phyloP scores from a whole-genome alignment of 441 rosid species.

The Aquilaria agallochum region DNA sequence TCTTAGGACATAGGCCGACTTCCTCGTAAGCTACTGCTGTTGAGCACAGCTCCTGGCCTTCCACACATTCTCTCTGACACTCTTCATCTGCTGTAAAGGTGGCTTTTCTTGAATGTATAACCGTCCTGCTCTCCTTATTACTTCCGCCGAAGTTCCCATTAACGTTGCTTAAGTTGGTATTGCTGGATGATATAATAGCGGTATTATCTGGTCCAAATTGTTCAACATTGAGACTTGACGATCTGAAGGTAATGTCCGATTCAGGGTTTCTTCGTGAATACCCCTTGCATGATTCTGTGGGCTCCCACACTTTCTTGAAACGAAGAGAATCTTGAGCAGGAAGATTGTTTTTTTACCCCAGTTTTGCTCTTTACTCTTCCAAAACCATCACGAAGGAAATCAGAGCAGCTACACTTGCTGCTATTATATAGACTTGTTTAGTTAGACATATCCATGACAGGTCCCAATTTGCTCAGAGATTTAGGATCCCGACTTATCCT shows the following conservation, averaged over 20 bases:
- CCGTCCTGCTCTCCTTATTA: constrained; percentile 23
- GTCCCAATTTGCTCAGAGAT: constrained; percentile 43
- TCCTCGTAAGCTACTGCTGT: constrained; percentile 31
- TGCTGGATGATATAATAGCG: constrained; percentile 27
- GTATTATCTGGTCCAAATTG: constrained; percentile 24
- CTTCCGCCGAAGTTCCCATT: constrained; percentile 32
- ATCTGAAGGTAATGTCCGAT: constrained; percentile 39
- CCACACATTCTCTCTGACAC: constrained; percentile 25
- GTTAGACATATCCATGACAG: constrained; percentile 38
- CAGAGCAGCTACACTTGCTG: constrained; percentile 51
- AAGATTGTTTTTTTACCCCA: constrained; percentile 21
- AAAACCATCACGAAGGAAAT: constrained; percentile 42
- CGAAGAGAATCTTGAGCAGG: constrained; percentile 35
- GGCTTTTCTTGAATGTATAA: constrained; percentile 20
- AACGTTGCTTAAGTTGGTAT: constrained; percentile 25
- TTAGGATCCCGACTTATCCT: constrained; percentile 51
- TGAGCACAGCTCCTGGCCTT: constrained; percentile 22
- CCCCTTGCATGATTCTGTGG: constrained; percentile 48
- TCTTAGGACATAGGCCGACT: constrained; percentile 25
- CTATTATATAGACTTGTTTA: constrained; percentile 56
- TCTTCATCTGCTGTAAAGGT: constrained; percentile 21
- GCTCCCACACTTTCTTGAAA: constrained; percentile 68
- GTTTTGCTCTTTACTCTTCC: constrained; percentile 60
- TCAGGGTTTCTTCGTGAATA: constrained; percentile 54
- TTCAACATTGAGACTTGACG: constrained; percentile 38